Conservation (phyloP, 2,329 filamentous ascomycete species). For the Aureobasidium sp. region DNA sequence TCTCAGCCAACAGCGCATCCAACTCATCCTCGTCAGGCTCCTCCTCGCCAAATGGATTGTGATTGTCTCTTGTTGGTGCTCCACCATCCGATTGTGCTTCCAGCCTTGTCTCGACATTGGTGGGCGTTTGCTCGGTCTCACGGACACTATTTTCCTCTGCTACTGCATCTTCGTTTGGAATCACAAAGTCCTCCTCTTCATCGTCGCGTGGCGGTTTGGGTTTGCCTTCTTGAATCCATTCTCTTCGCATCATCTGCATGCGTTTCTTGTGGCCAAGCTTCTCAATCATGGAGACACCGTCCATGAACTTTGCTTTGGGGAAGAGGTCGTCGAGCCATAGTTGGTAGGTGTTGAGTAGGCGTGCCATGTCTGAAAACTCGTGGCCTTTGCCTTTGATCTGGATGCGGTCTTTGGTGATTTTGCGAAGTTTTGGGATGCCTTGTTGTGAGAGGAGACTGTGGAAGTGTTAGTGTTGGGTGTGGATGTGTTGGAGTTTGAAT, state of each 20-base stretch:
- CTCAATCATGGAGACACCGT: constrained; percentile 83
- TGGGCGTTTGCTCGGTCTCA: background rate
- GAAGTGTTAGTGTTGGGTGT: background rate
- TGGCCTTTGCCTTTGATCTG: constrained; percentile 90
- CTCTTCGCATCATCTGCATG: constrained; percentile 64
- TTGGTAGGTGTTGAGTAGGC: constrained; percentile 84
- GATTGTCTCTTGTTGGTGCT: background rate
- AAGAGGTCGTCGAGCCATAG: constrained; percentile 95
- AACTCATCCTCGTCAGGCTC: constrained; percentile 45
- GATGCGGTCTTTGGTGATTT: constrained; percentile 58
- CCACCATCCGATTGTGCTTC: background rate
- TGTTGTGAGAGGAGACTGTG: constrained; percentile 67
- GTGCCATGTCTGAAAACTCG: constrained; percentile 81
- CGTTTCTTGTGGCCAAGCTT: constrained; percentile 81
- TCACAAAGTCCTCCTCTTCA: constrained; percentile 15
- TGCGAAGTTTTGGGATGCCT: constrained; percentile 75
- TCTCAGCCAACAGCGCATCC: constrained; percentile 45
- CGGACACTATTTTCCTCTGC: constrained; percentile 4
- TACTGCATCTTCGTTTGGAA: constrained; percentile 12
- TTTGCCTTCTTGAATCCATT: constrained; percentile 75
- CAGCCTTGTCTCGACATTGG: background rate
- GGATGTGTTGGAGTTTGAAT: background rate
- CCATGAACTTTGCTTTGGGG: constrained; percentile 86
- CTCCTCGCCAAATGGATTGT: constrained; percentile 23
- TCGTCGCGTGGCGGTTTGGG: constrained; percentile 34